Conservation (phyloP, 2,329 filamentous ascomycete species). For the Alternaria dauci region DNA sequence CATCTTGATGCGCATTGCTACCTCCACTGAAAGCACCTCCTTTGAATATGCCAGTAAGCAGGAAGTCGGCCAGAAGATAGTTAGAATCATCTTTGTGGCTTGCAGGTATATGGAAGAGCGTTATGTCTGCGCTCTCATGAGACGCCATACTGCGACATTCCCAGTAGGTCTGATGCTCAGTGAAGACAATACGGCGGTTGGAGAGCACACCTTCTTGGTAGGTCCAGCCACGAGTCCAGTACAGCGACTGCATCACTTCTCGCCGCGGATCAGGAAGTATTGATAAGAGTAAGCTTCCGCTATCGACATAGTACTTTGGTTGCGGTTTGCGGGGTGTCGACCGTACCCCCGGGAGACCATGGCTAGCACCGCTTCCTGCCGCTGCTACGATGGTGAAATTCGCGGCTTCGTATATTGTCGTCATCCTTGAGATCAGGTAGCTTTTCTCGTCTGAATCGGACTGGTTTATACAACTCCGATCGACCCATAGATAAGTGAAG, state of each 20-base stretch:
- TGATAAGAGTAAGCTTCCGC: conserved; percentile 16
- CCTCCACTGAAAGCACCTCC: conserved; percentile 14
- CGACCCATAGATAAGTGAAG: conserved; percentile 17
- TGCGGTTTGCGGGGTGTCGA: conserved; percentile 14
- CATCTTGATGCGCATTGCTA: conserved; percentile 4
- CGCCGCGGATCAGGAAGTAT: conserved; percentile 14
- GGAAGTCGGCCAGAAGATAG: conserved; percentile 14
- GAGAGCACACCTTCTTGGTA: conserved; percentile 25
- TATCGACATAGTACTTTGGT: conserved; percentile 13
- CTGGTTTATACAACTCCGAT: conserved; percentile 20
- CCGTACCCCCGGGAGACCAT: conserved; percentile 17
- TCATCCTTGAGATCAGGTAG: conserved; percentile 22
- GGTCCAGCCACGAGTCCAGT: conserved; percentile 19
- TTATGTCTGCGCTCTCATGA: conserved; percentile 11
- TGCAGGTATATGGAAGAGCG: conserved; percentile 3
- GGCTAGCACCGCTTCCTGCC: conserved; percentile 9
- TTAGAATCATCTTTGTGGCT: not conserved
- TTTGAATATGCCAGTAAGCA: conserved; percentile 25
- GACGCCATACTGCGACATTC: conserved; percentile 16
- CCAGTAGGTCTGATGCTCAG: conserved; percentile 21
- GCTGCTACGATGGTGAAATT: conserved; percentile 22
- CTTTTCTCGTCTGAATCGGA: conserved; percentile 4
- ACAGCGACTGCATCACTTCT: conserved; percentile 9
- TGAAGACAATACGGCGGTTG: conserved; percentile 19
- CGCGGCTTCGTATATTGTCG: conserved; percentile 19